Base-by-base conservation (phyloP, 352 stramenopile genomes). In the Phytopythium cucurbitacearum region DNA sequence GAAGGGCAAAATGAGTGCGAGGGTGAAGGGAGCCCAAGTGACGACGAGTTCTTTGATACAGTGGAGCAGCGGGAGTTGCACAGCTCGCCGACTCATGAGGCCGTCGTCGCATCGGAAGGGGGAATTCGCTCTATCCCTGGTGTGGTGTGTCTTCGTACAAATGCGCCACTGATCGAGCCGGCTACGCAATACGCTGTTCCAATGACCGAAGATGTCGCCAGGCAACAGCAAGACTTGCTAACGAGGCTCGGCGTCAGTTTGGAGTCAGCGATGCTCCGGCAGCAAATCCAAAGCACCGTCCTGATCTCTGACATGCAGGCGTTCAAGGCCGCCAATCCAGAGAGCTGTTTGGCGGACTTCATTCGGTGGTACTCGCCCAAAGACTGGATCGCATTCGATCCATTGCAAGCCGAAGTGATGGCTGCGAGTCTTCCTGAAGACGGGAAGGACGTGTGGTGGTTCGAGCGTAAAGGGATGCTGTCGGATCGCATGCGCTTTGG, bases 1-100 rank as follows among this genome's bases (percentile, higher is more conserved):
- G 32, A 35, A 35, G 42, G 12, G 12, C 63, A 73, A 32, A 64
- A 56, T 42, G 59, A 69, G 21, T 28, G 21, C 21, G 21, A 28
- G 21, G 40, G 21, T 11, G 68, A 76, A n/a, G 64, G 57, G 9
- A 69, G 59, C 38, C 60, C 42, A 13, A 89, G 77, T 34, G 83
- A 91, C n/a, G 80, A 93, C 37, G 83, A 93, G 49, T 93, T 90
- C 57, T 93, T 89, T 55, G 83, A 93, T 47, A 85, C 78, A 8
- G 64, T 91, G 8, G 76, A 93, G 47, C 63, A 87, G 33, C 59
- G 79, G 5, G 67, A 73, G 12, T 41, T 42, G 4, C 41, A 60
- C 43, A 48, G 52, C 0, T 7, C 3, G 21, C 15, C 48, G 2
- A 38, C 3, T 32, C 40, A 44, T n/a, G 12, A 44, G 40, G 38